Base-by-base conservation (phyloP, 2,329 filamentous ascomycete genomes). In the Plenodomus biglobosus region DNA sequence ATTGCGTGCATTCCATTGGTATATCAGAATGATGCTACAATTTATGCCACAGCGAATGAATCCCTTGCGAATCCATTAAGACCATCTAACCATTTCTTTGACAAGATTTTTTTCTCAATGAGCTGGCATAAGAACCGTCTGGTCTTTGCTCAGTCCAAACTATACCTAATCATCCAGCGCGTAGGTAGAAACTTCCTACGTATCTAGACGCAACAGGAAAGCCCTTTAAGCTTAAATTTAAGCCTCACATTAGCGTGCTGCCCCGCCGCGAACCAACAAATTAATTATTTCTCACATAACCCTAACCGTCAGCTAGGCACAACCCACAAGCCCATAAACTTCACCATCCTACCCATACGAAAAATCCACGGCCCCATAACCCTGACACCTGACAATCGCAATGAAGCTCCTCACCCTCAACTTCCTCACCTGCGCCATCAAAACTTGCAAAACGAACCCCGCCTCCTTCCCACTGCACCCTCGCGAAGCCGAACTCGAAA, bases 391-490 rank as follows among this genome's bases (percentile, higher is more conserved):
- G 5, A 5, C 27, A 7, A 15, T 15, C 27, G 27, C 13, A 44
- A 99, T 99, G 94, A 97, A 97, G 75, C 79, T 97, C 55, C 84
- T 97, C 43, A 96, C 91, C 52, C 86, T 95, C 65, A 97, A 97
- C 76, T 99, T 99, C 75, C 79, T 97, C 58, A 94, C 90, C 65
- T 99, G 94, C 79, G 92, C 94, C 53, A 88, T 95, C 70, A 97
- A 96, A 80, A 80, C 88, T 47, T 99, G 94, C 86, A 96, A 95
- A 76, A 82, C 85, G 48, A 85, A 86, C 24, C 79, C 86, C 5
- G 77, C 82, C 43, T 90, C 90, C 19, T 97, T 95, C 68, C 94
- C 94, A 2, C 81, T 99, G 15, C 94, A 97, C 72, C 92, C 94
- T 46, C 87, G 87, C 65, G 91, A 97, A 65, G 92, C 90, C 43